A percentile compares a stretch with the other conserved stretches of the same genome.
These are phyloP conservation scores for Stagonosporopsis cucurbitacearum DNA, from an alignment of 2,329 filamentous ascomycete species.

Conservation along the genomic window DNA sequence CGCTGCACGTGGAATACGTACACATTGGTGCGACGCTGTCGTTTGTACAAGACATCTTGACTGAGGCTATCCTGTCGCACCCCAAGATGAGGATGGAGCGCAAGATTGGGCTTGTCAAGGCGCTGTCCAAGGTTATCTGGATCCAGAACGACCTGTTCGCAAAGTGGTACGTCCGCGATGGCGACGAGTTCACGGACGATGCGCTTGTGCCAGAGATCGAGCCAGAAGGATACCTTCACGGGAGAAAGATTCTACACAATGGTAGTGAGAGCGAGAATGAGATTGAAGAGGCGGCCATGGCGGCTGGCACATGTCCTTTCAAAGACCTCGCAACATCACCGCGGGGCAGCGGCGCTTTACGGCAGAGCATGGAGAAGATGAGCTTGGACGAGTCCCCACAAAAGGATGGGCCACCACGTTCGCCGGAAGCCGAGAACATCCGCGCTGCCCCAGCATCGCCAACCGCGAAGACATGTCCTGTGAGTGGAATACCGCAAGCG, in stretches of 20 bases:
- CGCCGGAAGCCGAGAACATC: slow-evolving; percentile 19
- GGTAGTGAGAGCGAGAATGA: slow-evolving; percentile 41
- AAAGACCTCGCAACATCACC: slow-evolving; percentile 33
- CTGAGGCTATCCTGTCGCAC: slow-evolving; percentile 75
- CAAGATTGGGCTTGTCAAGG: slow-evolving; percentile 77
- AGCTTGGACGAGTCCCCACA: slow-evolving; percentile 19
- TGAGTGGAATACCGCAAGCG: slow-evolving; percentile 24
- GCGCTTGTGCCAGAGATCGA: slow-evolving; percentile 49
- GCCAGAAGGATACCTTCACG: slow-evolving; percentile 46
- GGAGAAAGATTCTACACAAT: slow-evolving; percentile 41
- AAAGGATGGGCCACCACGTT: slow-evolving; percentile 13
- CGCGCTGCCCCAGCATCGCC: slow-evolving; percentile 21
- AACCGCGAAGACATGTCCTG: slow-evolving; percentile 3
- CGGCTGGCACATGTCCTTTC: slow-evolving; percentile 39
- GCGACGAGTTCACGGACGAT: slow-evolving; percentile 63
- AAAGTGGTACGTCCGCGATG: slow-evolving; percentile 78
- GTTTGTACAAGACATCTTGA: slow-evolving; percentile 79
- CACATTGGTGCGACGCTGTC: slow-evolving; percentile 76
- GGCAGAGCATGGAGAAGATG: slow-evolving; percentile 15
- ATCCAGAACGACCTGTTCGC: slow-evolving; percentile 87
- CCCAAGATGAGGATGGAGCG: slow-evolving; percentile 69
- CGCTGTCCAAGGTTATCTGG: slow-evolving; percentile 82
- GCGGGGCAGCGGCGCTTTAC: slow-evolving; percentile 16
- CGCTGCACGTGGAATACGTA: slow-evolving; percentile 80
- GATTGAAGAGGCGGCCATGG: slow-evolving; percentile 33